Evolutionary conservation across 352 stramenopile genomes (phyloP).

Genomic region (Thalassiosira hispida): DNA sequence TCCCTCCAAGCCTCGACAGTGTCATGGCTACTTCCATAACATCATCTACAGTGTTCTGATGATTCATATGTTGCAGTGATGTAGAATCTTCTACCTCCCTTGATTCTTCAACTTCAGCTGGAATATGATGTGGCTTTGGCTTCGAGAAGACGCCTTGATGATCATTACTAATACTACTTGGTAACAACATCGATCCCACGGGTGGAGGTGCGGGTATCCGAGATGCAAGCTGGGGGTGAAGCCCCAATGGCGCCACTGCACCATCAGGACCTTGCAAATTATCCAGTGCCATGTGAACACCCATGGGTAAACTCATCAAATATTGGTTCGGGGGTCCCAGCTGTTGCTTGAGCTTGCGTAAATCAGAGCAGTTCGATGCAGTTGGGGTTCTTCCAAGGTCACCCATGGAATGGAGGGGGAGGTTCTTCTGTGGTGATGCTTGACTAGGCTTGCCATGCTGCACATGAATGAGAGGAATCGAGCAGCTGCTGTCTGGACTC

Average conservation of each 20-base stretch:
- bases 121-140: not conserved
- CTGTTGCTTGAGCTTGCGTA: not conserved
- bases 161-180: not conserved
- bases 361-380: constrained; percentile 44
- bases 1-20: constrained; percentile 32
- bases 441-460: constrained; percentile 13
- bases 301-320: constrained; percentile 14
- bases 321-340: not conserved
- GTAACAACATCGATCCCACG: not conserved
- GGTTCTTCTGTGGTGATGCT: not conserved
- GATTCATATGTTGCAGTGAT: constrained; percentile 17
- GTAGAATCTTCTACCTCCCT: not conserved
- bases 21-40: constrained; percentile 50
- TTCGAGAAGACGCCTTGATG: not conserved
- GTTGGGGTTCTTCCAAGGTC: constrained; percentile 44
- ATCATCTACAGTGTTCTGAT: constrained; percentile 22
- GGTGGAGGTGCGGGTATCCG: constrained; percentile 13
- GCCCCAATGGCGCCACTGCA: constrained; percentile 8
- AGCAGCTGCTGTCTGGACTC: not conserved
- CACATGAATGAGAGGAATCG: constrained; percentile 25
- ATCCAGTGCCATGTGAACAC: constrained; percentile 24
- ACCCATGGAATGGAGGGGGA: not conserved
- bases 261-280: too few relatives aligned
- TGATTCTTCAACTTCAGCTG: not conserved
- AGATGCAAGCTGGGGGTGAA: constrained; percentile 35